phyloP scores from a whole-genome alignment of 805 yeast species.

The Schizosaccharomyces pombe region DNA sequence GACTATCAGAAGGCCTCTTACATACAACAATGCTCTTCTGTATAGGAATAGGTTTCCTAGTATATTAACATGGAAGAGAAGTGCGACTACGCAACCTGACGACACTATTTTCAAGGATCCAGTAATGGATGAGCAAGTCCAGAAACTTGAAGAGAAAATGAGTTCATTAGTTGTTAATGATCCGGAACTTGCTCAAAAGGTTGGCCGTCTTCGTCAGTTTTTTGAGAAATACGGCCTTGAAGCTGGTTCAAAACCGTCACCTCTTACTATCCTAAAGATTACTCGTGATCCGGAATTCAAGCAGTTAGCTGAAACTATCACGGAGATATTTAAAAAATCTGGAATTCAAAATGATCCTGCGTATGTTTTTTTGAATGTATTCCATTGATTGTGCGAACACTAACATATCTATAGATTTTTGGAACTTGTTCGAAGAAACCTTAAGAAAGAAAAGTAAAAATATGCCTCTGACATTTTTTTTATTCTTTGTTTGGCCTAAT shows the following conservation, averaged over 20 bases:
- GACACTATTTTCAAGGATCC: background rate
- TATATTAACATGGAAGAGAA: background rate
- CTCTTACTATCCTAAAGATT: background rate
- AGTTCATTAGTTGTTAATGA: background rate
- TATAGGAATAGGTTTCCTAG: background rate
- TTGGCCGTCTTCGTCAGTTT: background rate
- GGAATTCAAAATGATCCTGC: constrained; percentile 1
- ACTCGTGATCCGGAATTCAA: background rate
- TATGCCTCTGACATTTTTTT: too few relatives aligned
- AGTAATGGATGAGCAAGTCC: background rate
- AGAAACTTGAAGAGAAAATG: background rate
- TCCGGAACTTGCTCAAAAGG: background rate
- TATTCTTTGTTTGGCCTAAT: too few relatives aligned
- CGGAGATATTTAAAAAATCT: background rate
- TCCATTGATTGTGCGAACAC: too few relatives aligned
- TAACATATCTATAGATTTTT: too few relatives aligned
- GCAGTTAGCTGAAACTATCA: background rate
- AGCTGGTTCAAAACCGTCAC: background rate
- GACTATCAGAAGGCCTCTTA: too few relatives aligned
- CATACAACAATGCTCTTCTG: too few relatives aligned
- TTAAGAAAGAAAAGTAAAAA: too few relatives aligned
- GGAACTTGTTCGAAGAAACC: too few relatives aligned
- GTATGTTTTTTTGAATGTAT: too few relatives aligned
- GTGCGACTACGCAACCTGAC: background rate
- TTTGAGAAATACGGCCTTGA: background rate